Percentiles rank a stretch among this genome's conserved stretches.
Conservation (phyloP, 2,329 filamentous ascomycete species). For the Stagonosporopsis tanaceti region DNA sequence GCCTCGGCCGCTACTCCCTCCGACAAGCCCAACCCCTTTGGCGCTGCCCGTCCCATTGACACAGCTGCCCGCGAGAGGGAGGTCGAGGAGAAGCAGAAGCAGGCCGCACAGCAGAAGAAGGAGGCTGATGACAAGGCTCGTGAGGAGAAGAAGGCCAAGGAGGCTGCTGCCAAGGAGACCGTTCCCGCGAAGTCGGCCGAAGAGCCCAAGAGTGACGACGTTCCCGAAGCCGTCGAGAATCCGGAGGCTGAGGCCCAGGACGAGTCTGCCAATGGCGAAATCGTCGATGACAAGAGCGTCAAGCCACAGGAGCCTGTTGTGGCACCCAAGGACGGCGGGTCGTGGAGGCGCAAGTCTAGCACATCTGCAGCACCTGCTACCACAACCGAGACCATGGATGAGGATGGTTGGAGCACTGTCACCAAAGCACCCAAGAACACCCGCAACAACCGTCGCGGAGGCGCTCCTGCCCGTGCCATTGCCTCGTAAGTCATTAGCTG, state of each 20-base stretch:
- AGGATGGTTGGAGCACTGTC: constrained; percentile 64
- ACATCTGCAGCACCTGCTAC: constrained; percentile 42
- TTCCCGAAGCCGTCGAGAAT: constrained; percentile 44
- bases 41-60: constrained; percentile 91
- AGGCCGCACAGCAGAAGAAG: constrained; percentile 79
- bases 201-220: constrained; percentile 33
- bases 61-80: constrained; percentile 88
- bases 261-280: constrained; percentile 59
- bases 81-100: constrained; percentile 85
- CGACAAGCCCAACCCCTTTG: constrained; percentile 92
- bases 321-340: constrained; percentile 49
- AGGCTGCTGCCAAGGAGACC: constrained; percentile 56
- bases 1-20: constrained; percentile 51
- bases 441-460: constrained; percentile 50
- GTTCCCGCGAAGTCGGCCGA: constrained; percentile 41
- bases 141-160: constrained; percentile 67
- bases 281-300: constrained; percentile 61
- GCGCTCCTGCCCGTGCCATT: constrained; percentile 53
- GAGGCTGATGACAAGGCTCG: constrained; percentile 87
- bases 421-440: constrained; percentile 54
- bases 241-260: constrained; percentile 55
- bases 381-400: constrained; percentile 58
- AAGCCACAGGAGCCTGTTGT: constrained; percentile 65
- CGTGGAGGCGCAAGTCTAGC: constrained; percentile 51
- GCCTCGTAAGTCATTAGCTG: constrained; percentile 51